These are phyloP conservation scores for Grifola frondosa DNA, from an alignment of 1,284 basidiomycete species.

Conservation along the genomic window DNA sequence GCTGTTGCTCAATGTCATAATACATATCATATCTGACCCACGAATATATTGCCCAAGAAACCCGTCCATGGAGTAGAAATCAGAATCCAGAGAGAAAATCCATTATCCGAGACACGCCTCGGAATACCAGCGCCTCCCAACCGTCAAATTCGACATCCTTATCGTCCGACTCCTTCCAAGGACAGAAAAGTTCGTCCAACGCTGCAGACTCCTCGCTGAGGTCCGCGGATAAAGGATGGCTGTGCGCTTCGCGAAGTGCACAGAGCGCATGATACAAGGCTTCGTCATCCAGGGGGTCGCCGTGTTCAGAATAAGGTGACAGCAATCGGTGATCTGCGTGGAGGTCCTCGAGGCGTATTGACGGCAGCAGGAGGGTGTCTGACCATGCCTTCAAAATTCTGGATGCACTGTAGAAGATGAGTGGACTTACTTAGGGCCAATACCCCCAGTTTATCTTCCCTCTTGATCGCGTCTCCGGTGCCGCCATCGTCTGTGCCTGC, in stretches of 20 bases:
- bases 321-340: slow-evolving; percentile 35
- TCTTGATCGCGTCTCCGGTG: slow-evolving; percentile 37
- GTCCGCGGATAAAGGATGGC: slow-evolving; percentile 17
- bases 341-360: slow-evolving; percentile 17
- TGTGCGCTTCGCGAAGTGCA: slow-evolving; percentile 31
- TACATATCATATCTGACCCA: too few species aligned
- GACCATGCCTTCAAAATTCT: slow-evolving; percentile 1
- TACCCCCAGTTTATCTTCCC: slow-evolving; percentile 51
- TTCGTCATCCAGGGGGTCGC: slow-evolving; percentile 43
- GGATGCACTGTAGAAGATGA: not conserved
- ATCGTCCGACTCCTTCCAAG: slow-evolving; percentile 21
- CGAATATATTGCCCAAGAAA: too few species aligned
- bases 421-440: slow-evolving; percentile 40
- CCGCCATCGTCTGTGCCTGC: slow-evolving; percentile 24
- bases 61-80: slow-evolving; percentile 4
- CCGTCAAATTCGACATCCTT: slow-evolving; percentile 22
- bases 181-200: slow-evolving; percentile 25
- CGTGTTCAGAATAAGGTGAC: slow-evolving; percentile 39
- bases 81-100: slow-evolving; percentile 23
- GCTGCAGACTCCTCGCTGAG: slow-evolving; percentile 13
- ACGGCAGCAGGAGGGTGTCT: slow-evolving; percentile 23
- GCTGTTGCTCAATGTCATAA: too few species aligned
- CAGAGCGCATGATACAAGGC: slow-evolving; percentile 39
- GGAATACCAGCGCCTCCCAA: slow-evolving; percentile 23
- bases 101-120: slow-evolving; percentile 27